Conservation (phyloP, 768 basidiomycete genomes). For the Leccinum rimulosum region DNA sequence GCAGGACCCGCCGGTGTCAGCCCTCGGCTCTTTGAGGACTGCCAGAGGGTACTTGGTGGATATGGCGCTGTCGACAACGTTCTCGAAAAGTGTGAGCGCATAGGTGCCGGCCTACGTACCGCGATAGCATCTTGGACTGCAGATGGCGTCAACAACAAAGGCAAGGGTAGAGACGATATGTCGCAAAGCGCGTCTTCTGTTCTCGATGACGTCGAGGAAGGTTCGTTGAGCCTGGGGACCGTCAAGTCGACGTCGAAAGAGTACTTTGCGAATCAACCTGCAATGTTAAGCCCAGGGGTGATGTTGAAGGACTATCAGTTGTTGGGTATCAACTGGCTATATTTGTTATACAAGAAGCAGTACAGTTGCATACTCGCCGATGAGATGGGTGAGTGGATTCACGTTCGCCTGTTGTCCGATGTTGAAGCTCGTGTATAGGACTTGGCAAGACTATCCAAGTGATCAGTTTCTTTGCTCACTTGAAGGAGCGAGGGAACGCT, state of each 20-base stretch:
- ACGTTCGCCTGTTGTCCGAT: neutral
- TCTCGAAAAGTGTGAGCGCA: constrained; percentile 83
- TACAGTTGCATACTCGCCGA: constrained; percentile 96
- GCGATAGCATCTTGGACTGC: constrained; percentile 79
- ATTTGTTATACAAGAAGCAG: constrained; percentile 74
- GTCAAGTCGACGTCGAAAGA: constrained; percentile 47
- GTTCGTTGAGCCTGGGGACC: constrained; percentile 56
- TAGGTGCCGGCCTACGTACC: constrained; percentile 69
- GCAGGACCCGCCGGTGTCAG: constrained; percentile 81
- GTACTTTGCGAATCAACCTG: constrained; percentile 77
- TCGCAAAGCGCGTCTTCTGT: constrained; percentile 18
- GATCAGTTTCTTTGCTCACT: constrained; percentile 90
- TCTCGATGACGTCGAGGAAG: constrained; percentile 50
- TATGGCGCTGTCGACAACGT: constrained; percentile 89
- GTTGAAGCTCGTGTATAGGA: constrained; percentile 44
- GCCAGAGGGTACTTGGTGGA: constrained; percentile 76
- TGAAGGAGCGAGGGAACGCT: constrained; percentile 72
- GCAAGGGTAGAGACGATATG: constrained; percentile 39
- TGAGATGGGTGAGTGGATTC: constrained; percentile 82
- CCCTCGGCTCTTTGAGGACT: constrained; percentile 87
- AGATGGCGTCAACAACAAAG: constrained; percentile 30
- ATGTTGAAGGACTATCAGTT: constrained; percentile 95
- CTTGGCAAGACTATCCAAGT: constrained; percentile 99
- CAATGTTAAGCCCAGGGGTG: constrained; percentile 60
- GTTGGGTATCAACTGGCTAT: constrained; percentile 96